phyloP scores from a whole-genome alignment of 805 yeast genomes.

The Alloascoidea hylecoeti region DNA sequence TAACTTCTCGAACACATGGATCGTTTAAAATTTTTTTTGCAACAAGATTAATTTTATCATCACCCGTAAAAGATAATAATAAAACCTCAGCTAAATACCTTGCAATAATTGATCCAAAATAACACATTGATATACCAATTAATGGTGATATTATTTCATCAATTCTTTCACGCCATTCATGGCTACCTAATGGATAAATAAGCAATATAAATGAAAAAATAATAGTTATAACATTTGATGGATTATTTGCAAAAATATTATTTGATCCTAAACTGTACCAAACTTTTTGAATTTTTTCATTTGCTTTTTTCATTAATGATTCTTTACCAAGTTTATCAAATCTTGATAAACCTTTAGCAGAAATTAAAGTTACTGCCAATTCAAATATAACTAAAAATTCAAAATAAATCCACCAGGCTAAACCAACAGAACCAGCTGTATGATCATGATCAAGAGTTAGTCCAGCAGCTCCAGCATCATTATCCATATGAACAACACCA shows the following conservation, averaged over 20 bases:
- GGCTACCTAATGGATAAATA: conserved; percentile 15
- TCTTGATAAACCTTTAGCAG: conserved; percentile 10
- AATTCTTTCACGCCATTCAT: conserved; percentile 10
- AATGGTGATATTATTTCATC: conserved; percentile 21
- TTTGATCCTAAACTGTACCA: conserved; percentile 6
- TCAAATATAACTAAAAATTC: conserved; percentile 14
- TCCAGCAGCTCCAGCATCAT: conserved; percentile 6
- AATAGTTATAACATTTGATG: conserved; percentile 17
- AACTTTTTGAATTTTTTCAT: conserved; percentile 7
- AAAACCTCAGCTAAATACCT: conserved; percentile 26
- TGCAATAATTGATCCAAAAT: conserved; percentile 23
- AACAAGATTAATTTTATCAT: conserved; percentile 16
- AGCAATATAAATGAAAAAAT: conserved; percentile 16
- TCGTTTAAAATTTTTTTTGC: conserved; percentile 11
- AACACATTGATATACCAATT: conserved; percentile 24
- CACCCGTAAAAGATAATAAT: conserved; percentile 25
- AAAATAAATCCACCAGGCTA: conserved; percentile 8
- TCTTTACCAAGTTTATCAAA: conserved; percentile 17
- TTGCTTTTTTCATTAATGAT: conserved; percentile 14
- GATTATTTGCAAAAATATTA: conserved; percentile 11
- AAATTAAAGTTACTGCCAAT: conserved; percentile 16
- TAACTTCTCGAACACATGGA: conserved; percentile 14
- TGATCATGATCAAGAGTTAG: conserved; percentile 5
- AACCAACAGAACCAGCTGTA: conserved; percentile 4
- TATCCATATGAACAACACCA: conserved; percentile 11